These are phyloP conservation scores for Fusarium sp. DNA, from an alignment of 2,329 filamentous ascomycete genomes.

Conservation along the genomic window DNA sequence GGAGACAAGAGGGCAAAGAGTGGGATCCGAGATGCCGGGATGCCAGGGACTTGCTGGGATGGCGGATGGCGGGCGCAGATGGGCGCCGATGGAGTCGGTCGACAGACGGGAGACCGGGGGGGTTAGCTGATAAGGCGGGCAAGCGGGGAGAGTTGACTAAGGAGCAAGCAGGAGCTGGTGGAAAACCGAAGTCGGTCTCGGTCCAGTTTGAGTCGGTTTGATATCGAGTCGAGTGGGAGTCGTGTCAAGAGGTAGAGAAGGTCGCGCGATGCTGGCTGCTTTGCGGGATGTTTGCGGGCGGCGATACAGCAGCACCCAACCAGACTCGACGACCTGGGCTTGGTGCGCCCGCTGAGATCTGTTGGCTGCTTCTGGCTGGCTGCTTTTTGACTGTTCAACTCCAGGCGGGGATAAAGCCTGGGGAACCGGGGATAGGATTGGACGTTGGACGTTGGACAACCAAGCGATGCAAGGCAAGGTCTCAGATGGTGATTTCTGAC, in stretches of 20 bases:
- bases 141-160: slow-evolving; percentile 42
- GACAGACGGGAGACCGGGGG: slow-evolving; percentile 37
- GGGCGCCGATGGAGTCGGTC: slow-evolving; percentile 43
- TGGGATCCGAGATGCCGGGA: slow-evolving; percentile 44
- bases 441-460: slow-evolving; percentile 23
- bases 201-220: slow-evolving; percentile 18
- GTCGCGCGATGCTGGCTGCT: slow-evolving; percentile 11
- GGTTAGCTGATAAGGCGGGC: slow-evolving; percentile 44
- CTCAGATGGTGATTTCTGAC: slow-evolving; percentile 18
- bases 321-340: slow-evolving; percentile 31
- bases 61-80: slow-evolving; percentile 44
- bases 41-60: slow-evolving; percentile 40
- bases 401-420: slow-evolving; percentile 34
- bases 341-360: slow-evolving; percentile 36
- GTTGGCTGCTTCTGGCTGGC: slow-evolving; percentile 27
- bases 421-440: slow-evolving; percentile 39
- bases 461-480: slow-evolving; percentile 21
- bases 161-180: slow-evolving; percentile 15
- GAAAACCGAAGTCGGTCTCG: slow-evolving; percentile 27
- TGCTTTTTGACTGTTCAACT: slow-evolving; percentile 21
- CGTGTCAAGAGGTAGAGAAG: background rate
- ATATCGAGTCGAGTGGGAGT: background rate
- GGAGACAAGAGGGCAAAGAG: slow-evolving; percentile 35
- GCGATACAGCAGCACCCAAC: slow-evolving; percentile 30
- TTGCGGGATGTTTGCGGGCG: slow-evolving; percentile 8